Base-by-base conservation (phyloP, 192 early-diverging fungal species). In the Backusella tarrabulga region DNA sequence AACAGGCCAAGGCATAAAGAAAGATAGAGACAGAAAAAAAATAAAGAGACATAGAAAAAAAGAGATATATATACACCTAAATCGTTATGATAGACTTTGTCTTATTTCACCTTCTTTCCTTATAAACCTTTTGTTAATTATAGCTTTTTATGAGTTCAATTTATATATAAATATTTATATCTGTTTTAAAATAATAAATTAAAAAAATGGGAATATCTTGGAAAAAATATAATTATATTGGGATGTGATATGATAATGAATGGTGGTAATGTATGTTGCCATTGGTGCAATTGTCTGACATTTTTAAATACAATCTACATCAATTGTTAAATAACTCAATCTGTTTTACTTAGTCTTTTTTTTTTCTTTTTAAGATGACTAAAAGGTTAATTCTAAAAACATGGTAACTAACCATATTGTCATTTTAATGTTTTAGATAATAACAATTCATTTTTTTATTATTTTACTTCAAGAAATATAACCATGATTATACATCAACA, bases 291-390 rank as follows among this genome's bases (percentile, higher is more conserved):
- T n/a, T 17, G 17, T n/a, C 6, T 50, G 1, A 50, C n/a, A 50
- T 19, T 6, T 44, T n/a, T n/a, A 50, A 44, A 44, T 17, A 15
- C 7, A 38, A 38, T 38, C 36, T 0, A 12, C 11, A 12, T 17
- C 42, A 44, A 44, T 44, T 44, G 15, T 50, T 19, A 19, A 6
- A 50, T n/a, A 5, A 6, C 19, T n/a, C 4, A n/a, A n/a, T n/a
- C 46, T n/a, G 1, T 50, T 50, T 50, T 19, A 50, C 15, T 26
- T 54, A 9, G 9, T 68, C 9, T 14, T 67, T 29, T 32, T 32
- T 68, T 35, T 67, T 67, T 69, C n/a, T 40, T 69, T 69, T 69
- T 69, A 40, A 70, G 32, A 68, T 36, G 19, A 68, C 35, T 40
- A 70, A 70, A 19, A 21, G 4, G 35, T 36, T 70, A 70, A 36